These are phyloP conservation scores for Epichloe sylvatica DNA, from an alignment of 2,329 filamentous ascomycete genomes.

Conservation along the genomic window DNA sequence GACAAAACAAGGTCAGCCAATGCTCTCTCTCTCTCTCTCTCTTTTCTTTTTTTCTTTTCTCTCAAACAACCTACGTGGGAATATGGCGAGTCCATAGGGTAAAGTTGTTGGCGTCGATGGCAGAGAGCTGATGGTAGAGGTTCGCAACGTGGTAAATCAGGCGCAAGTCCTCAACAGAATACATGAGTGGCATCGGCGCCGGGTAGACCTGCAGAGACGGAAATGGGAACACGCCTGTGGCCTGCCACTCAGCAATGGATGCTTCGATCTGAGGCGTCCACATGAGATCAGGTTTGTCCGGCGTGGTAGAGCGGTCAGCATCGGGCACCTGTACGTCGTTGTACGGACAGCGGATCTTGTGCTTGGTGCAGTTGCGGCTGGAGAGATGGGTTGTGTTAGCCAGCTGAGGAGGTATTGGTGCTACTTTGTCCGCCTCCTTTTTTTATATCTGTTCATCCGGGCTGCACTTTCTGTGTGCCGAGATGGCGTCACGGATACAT, in stretches of 20 bases:
- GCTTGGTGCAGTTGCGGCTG: slow-evolving; percentile 96
- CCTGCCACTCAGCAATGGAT: slow-evolving; percentile 69
- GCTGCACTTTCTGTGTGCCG: not conserved
- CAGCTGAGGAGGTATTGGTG: not conserved
- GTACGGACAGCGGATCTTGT: slow-evolving; percentile 96
- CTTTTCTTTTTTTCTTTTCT: not conserved
- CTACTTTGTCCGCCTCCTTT: not conserved
- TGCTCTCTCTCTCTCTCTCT: not conserved
- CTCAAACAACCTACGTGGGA: slow-evolving; percentile 54
- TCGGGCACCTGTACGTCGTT: slow-evolving; percentile 65
- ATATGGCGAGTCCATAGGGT: slow-evolving; percentile 90
- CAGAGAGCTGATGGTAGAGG: slow-evolving; percentile 69
- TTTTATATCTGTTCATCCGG: not conserved
- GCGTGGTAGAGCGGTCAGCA: slow-evolving; percentile 44
- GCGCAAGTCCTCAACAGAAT: slow-evolving; percentile 65
- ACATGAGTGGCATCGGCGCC: slow-evolving; percentile 55
- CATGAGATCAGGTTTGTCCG: slow-evolving; percentile 56
- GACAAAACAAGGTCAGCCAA: not conserved
- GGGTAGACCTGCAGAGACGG: slow-evolving; percentile 66
- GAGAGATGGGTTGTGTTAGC: slow-evolving; percentile 9
- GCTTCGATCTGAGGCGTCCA: slow-evolving; percentile 79
- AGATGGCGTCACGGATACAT: slow-evolving; percentile 1
- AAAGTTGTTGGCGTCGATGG: slow-evolving; percentile 65
- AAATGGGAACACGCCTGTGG: slow-evolving; percentile 74
- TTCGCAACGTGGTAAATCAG: slow-evolving; percentile 83